Percentiles rank a stretch among this genome's conserved stretches.
Evolutionary conservation across 1,284 basidiomycete species (phyloP).

Genomic region (Tylopilus sp.): DNA sequence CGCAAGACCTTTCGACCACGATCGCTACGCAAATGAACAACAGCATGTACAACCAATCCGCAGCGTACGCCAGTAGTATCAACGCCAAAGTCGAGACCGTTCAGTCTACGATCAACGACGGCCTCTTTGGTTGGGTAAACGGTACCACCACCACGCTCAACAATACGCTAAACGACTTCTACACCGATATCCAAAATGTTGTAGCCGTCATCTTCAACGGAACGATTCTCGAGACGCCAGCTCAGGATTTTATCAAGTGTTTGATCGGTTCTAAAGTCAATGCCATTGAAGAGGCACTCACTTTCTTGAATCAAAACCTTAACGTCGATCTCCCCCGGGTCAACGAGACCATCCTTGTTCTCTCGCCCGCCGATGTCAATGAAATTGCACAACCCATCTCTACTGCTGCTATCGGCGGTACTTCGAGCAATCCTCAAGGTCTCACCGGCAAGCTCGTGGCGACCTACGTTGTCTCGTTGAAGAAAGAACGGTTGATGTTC

Average conservation of each 20-base stretch:
- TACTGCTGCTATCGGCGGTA: slow-evolving; percentile 71
- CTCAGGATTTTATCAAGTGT: slow-evolving; percentile 87
- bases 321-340: slow-evolving; percentile 74
- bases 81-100: slow-evolving; percentile 69
- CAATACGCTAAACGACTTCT: slow-evolving; percentile 69
- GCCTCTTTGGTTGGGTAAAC: slow-evolving; percentile 93
- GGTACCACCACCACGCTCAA: slow-evolving; percentile 88
- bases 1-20: slow-evolving; percentile 62
- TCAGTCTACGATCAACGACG: slow-evolving; percentile 77
- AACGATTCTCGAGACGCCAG: slow-evolving; percentile 75
- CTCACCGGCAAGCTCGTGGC: slow-evolving; percentile 72
- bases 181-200: slow-evolving; percentile 66
- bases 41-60: slow-evolving; percentile 77
- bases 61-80: slow-evolving; percentile 69
- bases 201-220: slow-evolving; percentile 75
- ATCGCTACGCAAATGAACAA: slow-evolving; percentile 78
- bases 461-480: slow-evolving; percentile 68
- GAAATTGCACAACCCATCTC: slow-evolving; percentile 79
- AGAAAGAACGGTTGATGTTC: slow-evolving; percentile 83
- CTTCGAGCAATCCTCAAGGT: slow-evolving; percentile 52
- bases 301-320: slow-evolving; percentile 89
- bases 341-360: slow-evolving; percentile 68
- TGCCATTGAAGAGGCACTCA: slow-evolving; percentile 83
- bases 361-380: slow-evolving; percentile 66
- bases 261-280: slow-evolving; percentile 87